A percentile compares a stretch with the other conserved stretches of the same genome.
Evolutionary conservation across 768 basidiomycete species (phyloP).

Genomic region (Kwoniella sp.): DNA sequence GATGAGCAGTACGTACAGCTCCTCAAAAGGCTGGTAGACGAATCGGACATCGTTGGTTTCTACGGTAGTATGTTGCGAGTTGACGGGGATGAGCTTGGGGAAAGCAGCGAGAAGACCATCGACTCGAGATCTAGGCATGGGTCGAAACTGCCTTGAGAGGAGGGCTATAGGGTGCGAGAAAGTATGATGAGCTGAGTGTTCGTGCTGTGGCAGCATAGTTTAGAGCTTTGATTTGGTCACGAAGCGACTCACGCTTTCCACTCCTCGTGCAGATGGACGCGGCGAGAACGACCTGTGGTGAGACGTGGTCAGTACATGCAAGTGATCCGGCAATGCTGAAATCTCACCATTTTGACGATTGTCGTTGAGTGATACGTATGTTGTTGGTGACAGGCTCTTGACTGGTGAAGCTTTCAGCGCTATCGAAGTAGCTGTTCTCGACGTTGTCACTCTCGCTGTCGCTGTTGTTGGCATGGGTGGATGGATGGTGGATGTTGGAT

Average conservation of each 20-base stretch:
- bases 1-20: conserved; percentile 94
- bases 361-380: neutral
- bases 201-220: no score
- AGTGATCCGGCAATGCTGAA: neutral
- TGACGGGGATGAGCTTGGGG: conserved; percentile 92
- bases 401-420: neutral
- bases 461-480: neutral
- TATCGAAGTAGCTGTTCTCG: neutral
- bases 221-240: no score
- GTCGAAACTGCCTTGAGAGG: conserved; percentile 89
- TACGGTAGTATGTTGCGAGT: conserved; percentile 94
- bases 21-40: conserved; percentile 94
- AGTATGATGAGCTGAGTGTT: conserved; percentile 19
- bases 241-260: conserved; percentile 53
- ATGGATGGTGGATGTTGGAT: neutral
- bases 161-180: conserved; percentile 66
- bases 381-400: neutral
- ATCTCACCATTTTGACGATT: conserved; percentile 27
- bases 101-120: conserved; percentile 95
- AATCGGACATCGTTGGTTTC: conserved; percentile 94
- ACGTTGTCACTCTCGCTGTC: conserved; percentile 3
- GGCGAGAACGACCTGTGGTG: conserved; percentile 52
- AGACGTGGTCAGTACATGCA: neutral
- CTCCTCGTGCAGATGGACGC: conserved; percentile 53
- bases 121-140: conserved; percentile 83